phyloP scores from a whole-genome alignment of 2,329 filamentous ascomycete species.

The Aspergillus eucalypticola region DNA sequence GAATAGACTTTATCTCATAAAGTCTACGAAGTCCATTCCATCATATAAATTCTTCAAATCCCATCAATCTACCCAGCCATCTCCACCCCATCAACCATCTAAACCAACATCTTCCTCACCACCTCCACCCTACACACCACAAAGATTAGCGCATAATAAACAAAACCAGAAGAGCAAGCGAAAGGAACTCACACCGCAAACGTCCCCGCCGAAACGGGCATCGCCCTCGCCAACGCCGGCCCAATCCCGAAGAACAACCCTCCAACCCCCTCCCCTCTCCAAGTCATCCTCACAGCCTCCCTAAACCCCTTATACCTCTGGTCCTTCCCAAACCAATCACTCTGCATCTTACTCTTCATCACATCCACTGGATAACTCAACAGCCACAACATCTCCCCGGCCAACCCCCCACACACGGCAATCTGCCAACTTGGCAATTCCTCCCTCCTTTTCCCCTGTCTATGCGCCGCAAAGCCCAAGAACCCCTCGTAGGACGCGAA shows the following conservation, averaged over 20 bases:
- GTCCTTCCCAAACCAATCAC: slow-evolving; percentile 73
- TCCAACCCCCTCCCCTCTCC: slow-evolving; percentile 68
- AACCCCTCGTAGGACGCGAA: slow-evolving; percentile 65
- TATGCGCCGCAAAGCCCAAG: slow-evolving; percentile 89
- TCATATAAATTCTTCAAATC: neutral
- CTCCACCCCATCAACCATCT: neutral
- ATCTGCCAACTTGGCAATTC: slow-evolving; percentile 79
- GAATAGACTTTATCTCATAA: no score
- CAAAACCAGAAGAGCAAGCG: neutral
- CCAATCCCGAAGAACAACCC: slow-evolving; percentile 92
- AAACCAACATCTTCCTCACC: neutral
- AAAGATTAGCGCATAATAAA: neutral
- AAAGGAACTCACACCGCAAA: slow-evolving; percentile 65
- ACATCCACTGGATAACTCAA: slow-evolving; percentile 91
- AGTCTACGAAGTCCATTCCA: neutral
- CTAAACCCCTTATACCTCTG: slow-evolving; percentile 75
- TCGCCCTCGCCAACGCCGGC: slow-evolving; percentile 85
- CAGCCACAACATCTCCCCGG: slow-evolving; percentile 88
- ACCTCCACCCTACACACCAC: neutral
- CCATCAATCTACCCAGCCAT: neutral
- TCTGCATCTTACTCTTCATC: slow-evolving; percentile 98
- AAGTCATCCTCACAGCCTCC: slow-evolving; percentile 72
- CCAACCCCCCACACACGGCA: slow-evolving; percentile 85
- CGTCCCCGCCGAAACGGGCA: slow-evolving; percentile 92
- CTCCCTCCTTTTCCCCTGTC: slow-evolving; percentile 69